phyloP scores from a whole-genome alignment of 1,284 basidiomycete species.

The Trichosporon coremiiforme region DNA sequence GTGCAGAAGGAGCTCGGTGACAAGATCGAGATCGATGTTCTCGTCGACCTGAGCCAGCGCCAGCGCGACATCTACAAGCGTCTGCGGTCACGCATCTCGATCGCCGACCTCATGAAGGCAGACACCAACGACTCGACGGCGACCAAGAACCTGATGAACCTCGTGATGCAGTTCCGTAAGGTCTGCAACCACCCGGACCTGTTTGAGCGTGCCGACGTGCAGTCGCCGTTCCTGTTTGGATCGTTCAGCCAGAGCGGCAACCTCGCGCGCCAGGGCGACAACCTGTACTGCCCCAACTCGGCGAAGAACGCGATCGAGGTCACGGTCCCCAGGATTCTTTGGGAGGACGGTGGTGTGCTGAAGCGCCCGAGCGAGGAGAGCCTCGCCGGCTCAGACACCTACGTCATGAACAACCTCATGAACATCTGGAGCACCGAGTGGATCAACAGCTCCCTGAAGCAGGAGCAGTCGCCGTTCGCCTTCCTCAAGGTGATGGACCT shows the following conservation, averaged over 20 bases:
- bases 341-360: slow-evolving; percentile 75
- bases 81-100: slow-evolving; percentile 88
- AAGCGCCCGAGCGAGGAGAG: slow-evolving; percentile 67
- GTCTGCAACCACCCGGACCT: slow-evolving; percentile 99
- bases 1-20: slow-evolving; percentile 99
- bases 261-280: slow-evolving; percentile 80
- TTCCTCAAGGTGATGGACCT: slow-evolving; percentile 73
- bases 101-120: slow-evolving; percentile 92
- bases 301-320: slow-evolving; percentile 83
- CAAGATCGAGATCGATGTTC: slow-evolving; percentile 98
- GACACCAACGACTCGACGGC: slow-evolving; percentile 70
- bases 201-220: slow-evolving; percentile 95
- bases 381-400: slow-evolving; percentile 63
- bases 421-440: slow-evolving; percentile 89
- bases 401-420: slow-evolving; percentile 71
- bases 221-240: slow-evolving; percentile 87
- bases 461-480: slow-evolving; percentile 65
- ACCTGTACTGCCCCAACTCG: slow-evolving; percentile 73
- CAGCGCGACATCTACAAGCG: slow-evolving; percentile 92
- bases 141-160: slow-evolving; percentile 83
- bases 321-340: slow-evolving; percentile 73
- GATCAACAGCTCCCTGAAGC: slow-evolving; percentile 71
- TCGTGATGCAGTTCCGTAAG: slow-evolving; percentile 99
- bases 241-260: slow-evolving; percentile 80
- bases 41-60: slow-evolving; percentile 89